Evolutionary conservation across 257 asterid genomes (phyloP).

Genomic region (Lycium barbarum): DNA sequence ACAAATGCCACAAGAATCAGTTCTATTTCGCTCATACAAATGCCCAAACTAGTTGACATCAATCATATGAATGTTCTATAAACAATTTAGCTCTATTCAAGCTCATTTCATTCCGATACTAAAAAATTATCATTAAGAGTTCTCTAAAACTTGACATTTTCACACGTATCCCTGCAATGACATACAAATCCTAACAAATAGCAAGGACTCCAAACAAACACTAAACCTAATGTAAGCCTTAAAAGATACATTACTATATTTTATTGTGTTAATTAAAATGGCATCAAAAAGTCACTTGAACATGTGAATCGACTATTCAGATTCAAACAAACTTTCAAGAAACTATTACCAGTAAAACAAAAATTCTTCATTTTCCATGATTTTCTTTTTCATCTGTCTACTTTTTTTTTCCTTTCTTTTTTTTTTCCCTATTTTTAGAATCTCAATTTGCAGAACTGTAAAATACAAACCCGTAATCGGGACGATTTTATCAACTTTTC

Average conservation of each 20-base stretch:
- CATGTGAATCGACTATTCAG: background rate
- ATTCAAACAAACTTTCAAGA: background rate
- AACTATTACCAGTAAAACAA: background rate
- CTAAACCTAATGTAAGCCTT: background rate
- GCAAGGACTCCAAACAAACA: background rate
- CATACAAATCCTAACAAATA: background rate
- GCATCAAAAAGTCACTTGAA: background rate
- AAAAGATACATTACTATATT: background rate
- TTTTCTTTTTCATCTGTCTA: background rate
- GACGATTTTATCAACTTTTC: background rate
- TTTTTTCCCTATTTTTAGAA: background rate
- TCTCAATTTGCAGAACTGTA: background rate
- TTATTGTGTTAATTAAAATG: background rate
- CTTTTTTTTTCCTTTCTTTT: background rate
- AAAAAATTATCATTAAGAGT: background rate
- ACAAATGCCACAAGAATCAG: too few relatives aligned
- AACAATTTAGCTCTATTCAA: background rate
- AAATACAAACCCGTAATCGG: background rate
- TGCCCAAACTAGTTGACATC: background rate
- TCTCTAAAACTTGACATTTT: background rate
- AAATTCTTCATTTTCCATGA: background rate
- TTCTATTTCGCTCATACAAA: too few relatives aligned
- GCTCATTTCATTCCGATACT: conserved; percentile 3
- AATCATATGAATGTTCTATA: background rate
- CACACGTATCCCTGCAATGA: background rate